Evolutionary conservation across 352 stramenopile species (phyloP).

Genomic region (Globisporangium recalcitrans): DNA sequence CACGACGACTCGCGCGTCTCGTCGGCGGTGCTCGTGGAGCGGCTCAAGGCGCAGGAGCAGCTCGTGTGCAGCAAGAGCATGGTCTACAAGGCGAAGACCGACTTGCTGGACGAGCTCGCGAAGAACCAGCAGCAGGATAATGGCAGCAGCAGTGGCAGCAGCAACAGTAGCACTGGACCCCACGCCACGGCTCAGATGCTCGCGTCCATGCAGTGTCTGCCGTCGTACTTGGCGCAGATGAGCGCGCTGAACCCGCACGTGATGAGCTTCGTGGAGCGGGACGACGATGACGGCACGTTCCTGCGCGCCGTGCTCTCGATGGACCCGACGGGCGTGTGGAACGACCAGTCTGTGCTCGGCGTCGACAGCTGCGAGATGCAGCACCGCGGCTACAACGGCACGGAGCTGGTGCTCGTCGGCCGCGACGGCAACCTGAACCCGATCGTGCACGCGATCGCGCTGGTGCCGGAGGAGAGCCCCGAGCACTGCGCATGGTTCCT

Average conservation of each 20-base stretch:
- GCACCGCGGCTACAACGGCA: constrained; percentile 25
- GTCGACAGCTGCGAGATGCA: constrained; percentile 32
- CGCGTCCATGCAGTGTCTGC: constrained; percentile 28
- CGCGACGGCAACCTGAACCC: constrained; percentile 34
- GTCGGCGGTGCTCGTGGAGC: constrained; percentile 32
- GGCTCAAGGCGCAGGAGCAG: constrained; percentile 23
- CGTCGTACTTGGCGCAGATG: constrained; percentile 38
- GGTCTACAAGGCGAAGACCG: constrained; percentile 53
- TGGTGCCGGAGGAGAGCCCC: constrained; percentile 26
- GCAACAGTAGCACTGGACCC: not conserved
- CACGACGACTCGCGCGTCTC: constrained; percentile 37
- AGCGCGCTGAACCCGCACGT: constrained; percentile 31
- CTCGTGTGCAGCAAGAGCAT: constrained; percentile 49
- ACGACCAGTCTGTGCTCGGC: constrained; percentile 34
- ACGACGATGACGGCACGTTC: constrained; percentile 20
- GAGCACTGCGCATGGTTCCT: constrained; percentile 43
- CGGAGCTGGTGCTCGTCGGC: constrained; percentile 31
- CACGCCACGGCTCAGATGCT: not conserved
- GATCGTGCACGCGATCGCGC: constrained; percentile 31
- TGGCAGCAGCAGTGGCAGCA: not conserved
- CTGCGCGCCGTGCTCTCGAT: constrained; percentile 33
- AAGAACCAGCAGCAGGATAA: constrained; percentile 19
- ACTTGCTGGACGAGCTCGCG: constrained; percentile 35
- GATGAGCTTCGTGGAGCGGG: constrained; percentile 29
- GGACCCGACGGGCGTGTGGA: constrained; percentile 35